A percentile compares a stretch with the other conserved stretches of the same genome.
Conservation (phyloP, 805 yeast genomes). For the Blastobotrys chiropterorum region DNA sequence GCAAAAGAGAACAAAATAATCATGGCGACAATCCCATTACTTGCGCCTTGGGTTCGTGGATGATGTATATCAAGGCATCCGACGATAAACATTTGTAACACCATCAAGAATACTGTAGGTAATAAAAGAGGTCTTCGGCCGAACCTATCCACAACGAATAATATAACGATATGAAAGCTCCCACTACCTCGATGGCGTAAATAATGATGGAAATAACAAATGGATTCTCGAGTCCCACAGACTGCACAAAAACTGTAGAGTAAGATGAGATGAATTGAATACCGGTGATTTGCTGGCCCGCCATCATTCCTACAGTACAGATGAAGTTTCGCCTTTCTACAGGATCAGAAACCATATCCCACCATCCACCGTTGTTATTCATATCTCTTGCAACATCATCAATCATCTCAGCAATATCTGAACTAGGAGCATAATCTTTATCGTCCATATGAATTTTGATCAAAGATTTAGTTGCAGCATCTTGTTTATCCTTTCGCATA, state of each 20-base stretch:
- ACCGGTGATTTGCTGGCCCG: constrained; percentile 12
- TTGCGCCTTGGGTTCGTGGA: constrained; percentile 4
- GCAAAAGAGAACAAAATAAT: constrained; percentile 4
- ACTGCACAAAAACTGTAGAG: constrained; percentile 9
- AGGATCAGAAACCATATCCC: constrained; percentile 6
- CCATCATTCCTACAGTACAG: constrained; percentile 8
- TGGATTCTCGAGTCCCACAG: constrained; percentile 6
- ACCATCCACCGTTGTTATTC: constrained; percentile 6
- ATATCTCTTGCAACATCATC: constrained; percentile 4
- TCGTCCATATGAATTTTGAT: constrained; percentile 5
- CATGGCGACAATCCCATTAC: constrained; percentile 2
- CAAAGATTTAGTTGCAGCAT: constrained; percentile 35
- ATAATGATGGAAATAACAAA: constrained; percentile 33
- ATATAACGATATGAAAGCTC: constrained; percentile 6
- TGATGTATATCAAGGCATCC: constrained; percentile 7
- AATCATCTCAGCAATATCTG: constrained; percentile 3
- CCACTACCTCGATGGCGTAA: constrained; percentile 15
- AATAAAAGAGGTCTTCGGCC: constrained; percentile 9
- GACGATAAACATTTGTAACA: constrained; percentile 6
- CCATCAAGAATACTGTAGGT: constrained; percentile 2
- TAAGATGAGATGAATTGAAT: constrained; percentile 9
- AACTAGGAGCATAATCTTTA: constrained; percentile 2
- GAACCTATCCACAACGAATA: constrained; percentile 8
- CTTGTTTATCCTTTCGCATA: constrained; percentile 60
- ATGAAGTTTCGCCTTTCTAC: constrained; percentile 10